Evolutionary conservation across 306 rosid genomes (phyloP), one percentile per base, ranked within the genome.

Genomic region (Trichosanthes cucumerina): DNA sequence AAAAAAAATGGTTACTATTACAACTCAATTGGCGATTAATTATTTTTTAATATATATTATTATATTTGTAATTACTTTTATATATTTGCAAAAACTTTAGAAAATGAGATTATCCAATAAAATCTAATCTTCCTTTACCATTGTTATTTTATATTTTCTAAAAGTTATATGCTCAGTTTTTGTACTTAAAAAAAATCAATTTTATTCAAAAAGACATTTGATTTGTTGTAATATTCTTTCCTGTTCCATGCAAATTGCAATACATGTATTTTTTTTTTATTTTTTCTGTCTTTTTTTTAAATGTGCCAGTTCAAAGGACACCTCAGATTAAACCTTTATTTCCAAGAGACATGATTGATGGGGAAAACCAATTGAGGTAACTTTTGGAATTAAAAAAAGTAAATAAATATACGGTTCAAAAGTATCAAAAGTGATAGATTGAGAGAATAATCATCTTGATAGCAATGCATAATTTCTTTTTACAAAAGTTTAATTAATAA

Each of bases 141-240:
- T 38, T 39, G 13, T 36, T 18, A 16, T 28, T 34, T 31, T 36
- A 28, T 28, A 26, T 0, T 60, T 28, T 62, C 5, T 15, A 14
- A 31, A 2, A 14, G 18, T 28, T 2, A 62, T 28, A 28, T 62
- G n/a, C 68, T 28, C 9, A 59, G 2, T 59, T 24, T 26, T 26
- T 4, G 38, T 11, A 26, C 38, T 26, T 4, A 59, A 59, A n/a
- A 59, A 59, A 10, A 59, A 59, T 12, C 38, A 60, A 60, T 1
- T 28, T 60, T 26, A 60, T 59, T 26, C 39, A 60, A 60, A 60
- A 60, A 28, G 68, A 12, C 38, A 60, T 26, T 64, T 64, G 71
- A 64, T 64, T 64, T 64, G 71, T 34, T 64, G 71, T 34, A 34
- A 64, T 64, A 64, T 64, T 64, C 71, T 64, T 34, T 64, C n/a